Percentiles rank a stretch among this genome's conserved stretches.
These are phyloP conservation scores for Phalaenopsis aphrodite DNA, from an alignment of 106 monocot genomes.

Conservation along the genomic window DNA sequence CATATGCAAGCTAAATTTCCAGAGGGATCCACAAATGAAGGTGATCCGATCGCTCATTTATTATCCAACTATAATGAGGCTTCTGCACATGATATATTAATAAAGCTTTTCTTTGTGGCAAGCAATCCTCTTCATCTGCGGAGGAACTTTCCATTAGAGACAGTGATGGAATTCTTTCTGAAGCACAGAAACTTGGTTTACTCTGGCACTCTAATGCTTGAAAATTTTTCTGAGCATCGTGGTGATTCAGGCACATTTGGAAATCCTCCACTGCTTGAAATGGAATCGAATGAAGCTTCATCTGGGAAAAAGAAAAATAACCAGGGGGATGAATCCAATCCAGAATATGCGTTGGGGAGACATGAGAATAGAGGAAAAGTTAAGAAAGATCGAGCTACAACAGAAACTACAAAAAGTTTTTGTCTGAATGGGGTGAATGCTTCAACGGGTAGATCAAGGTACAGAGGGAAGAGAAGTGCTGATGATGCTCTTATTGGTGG, in stretches of 20 bases:
- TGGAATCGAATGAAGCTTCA: not conserved
- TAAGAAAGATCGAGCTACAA: conserved; percentile 1
- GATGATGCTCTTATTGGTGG: not conserved
- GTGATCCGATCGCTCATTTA: not conserved
- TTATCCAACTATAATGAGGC: not conserved
- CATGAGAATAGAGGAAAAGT: not conserved
- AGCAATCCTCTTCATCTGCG: conserved; percentile 1
- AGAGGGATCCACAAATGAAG: not conserved
- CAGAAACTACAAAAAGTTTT: not conserved
- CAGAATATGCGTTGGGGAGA: not conserved
- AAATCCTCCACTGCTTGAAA: not conserved
- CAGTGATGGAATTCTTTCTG: conserved; percentile 4
- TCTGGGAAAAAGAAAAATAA: not conserved
- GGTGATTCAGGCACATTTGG: not conserved
- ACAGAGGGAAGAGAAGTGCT: not conserved
- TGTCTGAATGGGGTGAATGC: not conserved
- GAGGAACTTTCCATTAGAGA: not conserved
- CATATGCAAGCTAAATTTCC: not conserved
- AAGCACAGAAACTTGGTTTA: not conserved
- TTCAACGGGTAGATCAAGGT: not conserved
- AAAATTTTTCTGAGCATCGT: not conserved
- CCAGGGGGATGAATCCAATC: not conserved
- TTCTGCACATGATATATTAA: conserved; percentile 1
- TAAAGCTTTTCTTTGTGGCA: conserved; percentile 1
- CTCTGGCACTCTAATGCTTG: not conserved